phyloP scores from a whole-genome alignment of 176 grass and related monocot genomes.

The Phragmites australis region DNA sequence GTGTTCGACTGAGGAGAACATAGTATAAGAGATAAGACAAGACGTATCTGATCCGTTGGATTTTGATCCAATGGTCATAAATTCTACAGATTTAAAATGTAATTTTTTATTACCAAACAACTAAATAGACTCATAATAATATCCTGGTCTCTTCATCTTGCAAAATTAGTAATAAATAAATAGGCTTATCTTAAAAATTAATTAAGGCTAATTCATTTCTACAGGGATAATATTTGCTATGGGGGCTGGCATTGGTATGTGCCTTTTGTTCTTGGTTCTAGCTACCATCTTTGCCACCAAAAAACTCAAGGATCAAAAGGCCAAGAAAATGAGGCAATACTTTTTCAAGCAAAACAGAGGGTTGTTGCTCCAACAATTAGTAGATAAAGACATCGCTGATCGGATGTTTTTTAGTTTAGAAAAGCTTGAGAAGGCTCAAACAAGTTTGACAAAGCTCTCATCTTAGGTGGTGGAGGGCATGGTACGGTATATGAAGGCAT shows the following conservation, averaged over 20 bases:
- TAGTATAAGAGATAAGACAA: too few relatives aligned
- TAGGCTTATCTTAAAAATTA: too few relatives aligned
- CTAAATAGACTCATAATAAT: too few relatives aligned
- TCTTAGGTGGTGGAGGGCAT: conserved; percentile 49
- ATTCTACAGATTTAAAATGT: too few relatives aligned
- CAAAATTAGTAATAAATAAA: too few relatives aligned
- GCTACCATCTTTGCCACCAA: conserved; percentile 22
- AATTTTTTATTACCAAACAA: too few relatives aligned
- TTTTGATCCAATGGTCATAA: too few relatives aligned
- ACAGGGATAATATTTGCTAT: conserved; percentile 1
- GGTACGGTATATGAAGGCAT: conserved; percentile 55
- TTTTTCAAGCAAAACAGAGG: conserved; percentile 57
- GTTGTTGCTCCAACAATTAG: conserved; percentile 46
- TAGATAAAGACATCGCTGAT: conserved; percentile 51
- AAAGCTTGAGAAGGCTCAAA: conserved; percentile 48
- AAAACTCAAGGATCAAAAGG: conserved; percentile 20
- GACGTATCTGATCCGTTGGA: too few relatives aligned
- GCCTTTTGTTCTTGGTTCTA: conserved; percentile 43
- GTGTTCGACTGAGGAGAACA: too few relatives aligned
- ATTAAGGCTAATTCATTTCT: neutral
- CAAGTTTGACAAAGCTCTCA: conserved; percentile 45
- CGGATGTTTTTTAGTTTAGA: conserved; percentile 49
- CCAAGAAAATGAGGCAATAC: conserved; percentile 41
- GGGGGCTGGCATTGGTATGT: conserved; percentile 7
- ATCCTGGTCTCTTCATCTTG: too few relatives aligned